These are phyloP conservation scores for Drosera capensis DNA, from an alignment of 148 eudicot species.

Conservation along the genomic window DNA sequence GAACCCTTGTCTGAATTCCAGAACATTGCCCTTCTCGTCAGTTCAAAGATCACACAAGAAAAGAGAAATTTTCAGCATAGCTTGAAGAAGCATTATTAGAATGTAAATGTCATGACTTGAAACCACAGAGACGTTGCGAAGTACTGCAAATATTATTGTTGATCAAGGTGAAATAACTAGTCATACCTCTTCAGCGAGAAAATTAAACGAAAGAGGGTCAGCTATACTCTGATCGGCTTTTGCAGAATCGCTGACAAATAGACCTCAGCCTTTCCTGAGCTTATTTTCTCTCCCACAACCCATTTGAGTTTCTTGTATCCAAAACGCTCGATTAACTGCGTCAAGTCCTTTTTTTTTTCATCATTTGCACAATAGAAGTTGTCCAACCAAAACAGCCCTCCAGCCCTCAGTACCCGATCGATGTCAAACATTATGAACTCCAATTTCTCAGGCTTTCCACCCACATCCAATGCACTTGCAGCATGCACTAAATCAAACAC, in stretches of 20 bases:
- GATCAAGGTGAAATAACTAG: neutral
- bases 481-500: slow-evolving; percentile 73
- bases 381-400: slow-evolving; percentile 91
- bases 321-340: slow-evolving; percentile 67
- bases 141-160: too few relatives aligned
- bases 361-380: slow-evolving; percentile 62
- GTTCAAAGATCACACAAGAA: too few relatives aligned
- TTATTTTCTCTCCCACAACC: slow-evolving; percentile 83
- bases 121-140: too few relatives aligned
- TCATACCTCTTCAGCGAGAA: neutral
- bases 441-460: slow-evolving; percentile 63
- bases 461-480: slow-evolving; percentile 67
- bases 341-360: slow-evolving; percentile 55
- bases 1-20: too few relatives aligned
- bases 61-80: too few relatives aligned
- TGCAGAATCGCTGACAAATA: slow-evolving; percentile 90
- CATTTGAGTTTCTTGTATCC: slow-evolving; percentile 94
- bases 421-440: slow-evolving; percentile 93
- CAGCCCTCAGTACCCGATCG: slow-evolving; percentile 66
- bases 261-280: slow-evolving; percentile 47
- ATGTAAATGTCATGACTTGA: too few relatives aligned
- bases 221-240: slow-evolving; percentile 67
- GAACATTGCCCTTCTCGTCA: too few relatives aligned
- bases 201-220: neutral
- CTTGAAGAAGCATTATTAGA: too few relatives aligned